phyloP scores from a whole-genome alignment of 352 stramenopile species.

The Pythium sukuiense region DNA sequence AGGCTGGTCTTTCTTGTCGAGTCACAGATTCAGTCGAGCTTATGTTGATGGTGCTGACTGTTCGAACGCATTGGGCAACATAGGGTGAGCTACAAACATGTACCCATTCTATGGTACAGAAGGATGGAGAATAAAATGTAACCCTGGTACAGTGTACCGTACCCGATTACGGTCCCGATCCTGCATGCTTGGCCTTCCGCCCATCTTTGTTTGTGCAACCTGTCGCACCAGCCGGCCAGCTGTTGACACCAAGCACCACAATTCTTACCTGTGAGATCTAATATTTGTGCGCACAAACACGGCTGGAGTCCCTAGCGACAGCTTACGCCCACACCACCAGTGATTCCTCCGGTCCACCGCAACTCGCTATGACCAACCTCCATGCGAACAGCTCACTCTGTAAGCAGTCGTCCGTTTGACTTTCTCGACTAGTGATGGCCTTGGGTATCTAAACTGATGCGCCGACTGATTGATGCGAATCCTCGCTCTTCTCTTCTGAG shows the following conservation, averaged over 20 bases:
- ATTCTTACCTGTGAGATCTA: conserved; percentile 7
- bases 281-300: background rate
- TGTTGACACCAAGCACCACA: conserved; percentile 24
- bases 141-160: background rate
- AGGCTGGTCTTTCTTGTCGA: background rate
- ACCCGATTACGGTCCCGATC: background rate
- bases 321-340: too few species aligned
- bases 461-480: background rate
- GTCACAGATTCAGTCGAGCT: background rate
- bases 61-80: conserved; percentile 3
- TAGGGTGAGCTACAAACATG: background rate
- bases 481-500: background rate
- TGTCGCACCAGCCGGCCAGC: conserved; percentile 18
- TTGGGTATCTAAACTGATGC: background rate
- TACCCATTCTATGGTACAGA: too few species aligned
- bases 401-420: too few species aligned
- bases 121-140: too few species aligned
- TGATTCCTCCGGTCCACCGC: too few species aligned
- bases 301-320: background rate
- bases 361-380: too few species aligned
- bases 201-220: conserved; percentile 24
- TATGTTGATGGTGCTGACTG: conserved; percentile 17
- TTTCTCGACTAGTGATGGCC: too few species aligned
- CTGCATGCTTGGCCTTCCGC: background rate
- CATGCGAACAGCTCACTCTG: too few species aligned